A percentile compares a stretch with the other conserved stretches of the same genome.
Conservation (phyloP, 352 stramenopile genomes). For the Aphanomyces euteiches region DNA sequence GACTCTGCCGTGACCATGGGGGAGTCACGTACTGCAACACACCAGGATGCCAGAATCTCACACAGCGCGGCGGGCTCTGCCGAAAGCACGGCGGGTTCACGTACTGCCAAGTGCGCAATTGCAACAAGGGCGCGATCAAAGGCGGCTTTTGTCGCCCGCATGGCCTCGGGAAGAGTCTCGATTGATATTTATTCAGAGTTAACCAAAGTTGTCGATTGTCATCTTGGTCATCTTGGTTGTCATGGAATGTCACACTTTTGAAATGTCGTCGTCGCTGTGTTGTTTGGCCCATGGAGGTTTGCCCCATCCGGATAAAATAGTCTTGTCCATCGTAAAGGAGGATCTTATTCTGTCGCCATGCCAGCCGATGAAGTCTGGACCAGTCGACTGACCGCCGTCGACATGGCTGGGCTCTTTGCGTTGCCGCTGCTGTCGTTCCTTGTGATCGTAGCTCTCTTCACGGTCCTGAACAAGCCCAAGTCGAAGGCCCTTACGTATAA, state of each 20-base stretch:
- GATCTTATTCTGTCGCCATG: too few relatives aligned
- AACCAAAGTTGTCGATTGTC: neutral
- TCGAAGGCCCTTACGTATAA: neutral
- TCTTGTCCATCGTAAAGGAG: too few relatives aligned
- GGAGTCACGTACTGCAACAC: conserved; percentile 78
- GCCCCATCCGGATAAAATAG: too few relatives aligned
- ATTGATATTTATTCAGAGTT: neutral
- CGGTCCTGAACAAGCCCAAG: conserved; percentile 46
- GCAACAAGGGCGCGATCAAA: conserved; percentile 71
- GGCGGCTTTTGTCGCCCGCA: conserved; percentile 66
- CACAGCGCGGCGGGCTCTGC: conserved; percentile 73
- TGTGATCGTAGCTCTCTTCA: conserved; percentile 61
- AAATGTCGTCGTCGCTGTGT: too few relatives aligned
- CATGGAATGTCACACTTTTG: too few relatives aligned
- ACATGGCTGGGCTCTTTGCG: conserved; percentile 37
- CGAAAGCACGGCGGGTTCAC: conserved; percentile 65
- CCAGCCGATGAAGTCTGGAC: neutral
- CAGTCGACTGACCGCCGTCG: conserved; percentile 5
- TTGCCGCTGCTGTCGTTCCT: conserved; percentile 48
- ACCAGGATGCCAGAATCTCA: conserved; percentile 61
- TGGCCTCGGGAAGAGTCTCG: conserved; percentile 30
- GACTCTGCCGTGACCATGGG: conserved; percentile 70
- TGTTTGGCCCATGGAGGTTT: too few relatives aligned
- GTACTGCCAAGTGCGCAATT: conserved; percentile 64
- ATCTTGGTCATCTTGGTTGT: too few relatives aligned